phyloP scores from a whole-genome alignment of 2,329 filamentous ascomycete genomes.

The Scedosporium apiospermum region DNA sequence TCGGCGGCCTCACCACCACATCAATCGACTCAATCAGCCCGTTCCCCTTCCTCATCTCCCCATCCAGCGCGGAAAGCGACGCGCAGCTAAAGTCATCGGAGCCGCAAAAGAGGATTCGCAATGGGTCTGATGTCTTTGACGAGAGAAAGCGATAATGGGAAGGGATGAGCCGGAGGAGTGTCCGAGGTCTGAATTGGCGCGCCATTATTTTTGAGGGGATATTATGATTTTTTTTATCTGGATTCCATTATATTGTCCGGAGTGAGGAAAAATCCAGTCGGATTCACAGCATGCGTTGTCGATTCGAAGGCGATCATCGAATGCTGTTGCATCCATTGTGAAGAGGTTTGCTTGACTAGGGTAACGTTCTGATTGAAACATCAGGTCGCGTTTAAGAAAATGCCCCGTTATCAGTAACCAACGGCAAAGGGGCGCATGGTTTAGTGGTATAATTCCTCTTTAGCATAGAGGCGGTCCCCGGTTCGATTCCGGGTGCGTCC shows the following conservation, averaged over 20 bases:
- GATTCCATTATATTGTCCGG: background rate
- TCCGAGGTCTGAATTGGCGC: background rate
- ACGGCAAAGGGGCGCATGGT: no score
- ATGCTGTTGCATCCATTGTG: no score
- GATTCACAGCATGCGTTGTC: no score
- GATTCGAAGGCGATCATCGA: no score
- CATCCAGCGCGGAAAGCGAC: constrained; percentile 60
- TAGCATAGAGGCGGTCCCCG: background rate
- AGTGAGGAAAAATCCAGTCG: no score
- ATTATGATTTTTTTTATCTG: background rate
- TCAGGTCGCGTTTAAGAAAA: background rate
- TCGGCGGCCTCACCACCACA: constrained; percentile 74
- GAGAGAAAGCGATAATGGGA: constrained; percentile 4
- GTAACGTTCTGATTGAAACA: background rate
- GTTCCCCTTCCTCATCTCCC: constrained; percentile 43
- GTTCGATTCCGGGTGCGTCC: no score
- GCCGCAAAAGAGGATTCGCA: constrained; percentile 88
- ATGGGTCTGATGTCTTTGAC: constrained; percentile 38
- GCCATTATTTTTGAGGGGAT: background rate
- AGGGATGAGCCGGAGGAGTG: background rate
- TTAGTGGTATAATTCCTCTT: no score
- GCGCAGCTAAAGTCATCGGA: constrained; percentile 83
- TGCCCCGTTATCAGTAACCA: background rate
- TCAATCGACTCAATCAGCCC: constrained; percentile 65
- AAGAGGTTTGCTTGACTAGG: no score